Base-by-base conservation (phyloP, 176 grass and related monocot genomes). In the Miscanthus lutarioriparius region DNA sequence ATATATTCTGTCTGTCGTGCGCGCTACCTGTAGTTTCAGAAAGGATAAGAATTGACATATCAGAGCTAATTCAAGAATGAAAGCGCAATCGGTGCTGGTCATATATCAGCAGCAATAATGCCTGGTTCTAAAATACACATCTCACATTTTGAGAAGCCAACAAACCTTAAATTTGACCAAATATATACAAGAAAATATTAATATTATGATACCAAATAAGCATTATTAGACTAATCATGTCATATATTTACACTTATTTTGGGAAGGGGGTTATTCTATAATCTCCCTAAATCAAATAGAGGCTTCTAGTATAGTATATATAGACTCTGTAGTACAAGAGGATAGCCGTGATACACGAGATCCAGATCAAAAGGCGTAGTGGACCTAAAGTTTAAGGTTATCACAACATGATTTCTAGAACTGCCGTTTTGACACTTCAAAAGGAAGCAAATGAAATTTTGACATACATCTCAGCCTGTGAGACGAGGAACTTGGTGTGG, bases 1-100 rank as follows among this genome's bases (percentile, higher is more conserved):
- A 59, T 54, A 58, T 81, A 51, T 67, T 80, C 33, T 58, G 23
- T 67, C 47, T 75, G 35, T 81, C 70, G 17, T 37, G 7, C 54
- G 17, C 1, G 22, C 43, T 36, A n/a, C 19, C 27, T 47, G 61
- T 41, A 81, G 64, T 26, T 87, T 35, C 61, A 58, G 49, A 41
- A 17, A 40, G 43, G 32, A 54, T 25, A 22, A 66, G 49, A 16
- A 81, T 71, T 43, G 74, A 44, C 74, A 45, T 37, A 39, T 67
- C 27, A 67, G 22, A 70, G 7, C 54, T 59, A 10, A 23, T 58
- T 71, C 13, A 82, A 82, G 15, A 58, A 28, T 28, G 64, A 54
- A 70, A 25, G 22, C 22, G 16, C n/a, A 73, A 44, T 41, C 26
- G 13, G 70, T 17, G n/a, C 30, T 81, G 32, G 22, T 70, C 64